Evolutionary conservation across 352 stramenopile species (phyloP).

Genomic region (Phytopythium aichiense): DNA sequence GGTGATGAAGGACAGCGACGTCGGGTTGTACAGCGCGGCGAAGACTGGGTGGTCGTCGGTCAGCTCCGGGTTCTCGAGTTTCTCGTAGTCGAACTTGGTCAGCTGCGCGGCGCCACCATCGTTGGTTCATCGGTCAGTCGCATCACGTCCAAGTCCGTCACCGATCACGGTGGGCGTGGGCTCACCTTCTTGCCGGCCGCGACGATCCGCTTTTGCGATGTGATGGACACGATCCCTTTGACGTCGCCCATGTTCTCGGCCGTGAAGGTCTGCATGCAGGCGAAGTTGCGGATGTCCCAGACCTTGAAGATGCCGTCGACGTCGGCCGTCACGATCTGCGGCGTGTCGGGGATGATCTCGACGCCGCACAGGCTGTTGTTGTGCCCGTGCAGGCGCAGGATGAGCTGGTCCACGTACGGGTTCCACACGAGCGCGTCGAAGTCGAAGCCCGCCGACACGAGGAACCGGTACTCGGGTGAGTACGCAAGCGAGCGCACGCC

Average conservation of each 20-base stretch:
- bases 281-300: constrained; percentile 90
- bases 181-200: constrained; percentile 65
- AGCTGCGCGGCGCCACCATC: constrained; percentile 19
- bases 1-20: constrained; percentile 86
- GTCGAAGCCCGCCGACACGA: constrained; percentile 86
- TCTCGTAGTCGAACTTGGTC: constrained; percentile 86
- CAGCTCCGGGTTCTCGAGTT: constrained; percentile 80
- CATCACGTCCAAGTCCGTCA: neutral
- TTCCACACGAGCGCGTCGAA: constrained; percentile 90
- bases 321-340: constrained; percentile 86
- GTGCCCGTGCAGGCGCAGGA: constrained; percentile 81
- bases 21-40: constrained; percentile 79
- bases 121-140: neutral
- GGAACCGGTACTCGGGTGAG: constrained; percentile 81
- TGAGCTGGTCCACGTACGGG: constrained; percentile 87
- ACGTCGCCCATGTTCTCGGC: constrained; percentile 65
- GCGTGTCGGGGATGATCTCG: constrained; percentile 81
- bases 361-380: constrained; percentile 83
- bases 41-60: constrained; percentile 84
- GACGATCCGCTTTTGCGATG: constrained; percentile 70
- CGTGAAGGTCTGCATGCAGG: constrained; percentile 86
- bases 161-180: too few species aligned
- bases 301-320: constrained; percentile 84
- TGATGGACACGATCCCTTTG: constrained; percentile 69
- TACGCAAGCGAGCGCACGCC: constrained; percentile 79